phyloP scores from a whole-genome alignment of 1,139 yeast genomes.

The Arxiozyma telluris region DNA sequence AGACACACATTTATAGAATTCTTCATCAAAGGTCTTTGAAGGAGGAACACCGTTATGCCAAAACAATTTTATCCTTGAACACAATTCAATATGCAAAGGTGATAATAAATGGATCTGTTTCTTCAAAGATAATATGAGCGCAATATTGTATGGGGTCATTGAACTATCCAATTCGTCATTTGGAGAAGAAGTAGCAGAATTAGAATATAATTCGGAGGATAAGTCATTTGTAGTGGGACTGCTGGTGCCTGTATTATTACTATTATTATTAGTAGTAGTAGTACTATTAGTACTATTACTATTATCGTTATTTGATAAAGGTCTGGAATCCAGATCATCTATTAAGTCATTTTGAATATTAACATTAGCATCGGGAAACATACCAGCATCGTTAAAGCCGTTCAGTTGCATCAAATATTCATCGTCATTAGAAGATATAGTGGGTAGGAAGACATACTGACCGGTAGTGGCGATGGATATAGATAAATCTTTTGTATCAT shows the following conservation, averaged over 20 bases:
- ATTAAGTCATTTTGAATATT: background rate
- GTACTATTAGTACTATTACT: background rate
- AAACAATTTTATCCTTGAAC: constrained; percentile 32
- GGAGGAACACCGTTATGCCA: constrained; percentile 55
- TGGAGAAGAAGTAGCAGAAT: background rate
- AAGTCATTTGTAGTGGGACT: background rate
- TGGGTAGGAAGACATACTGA: constrained; percentile 27
- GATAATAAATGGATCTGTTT: constrained; percentile 23
- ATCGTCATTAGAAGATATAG: constrained; percentile 26
- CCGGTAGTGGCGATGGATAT: constrained; percentile 27
- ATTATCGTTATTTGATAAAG: background rate
- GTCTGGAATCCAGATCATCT: background rate
- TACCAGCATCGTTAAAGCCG: constrained; percentile 12
- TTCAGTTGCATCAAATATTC: constrained; percentile 26
- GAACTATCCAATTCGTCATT: constrained; percentile 36
- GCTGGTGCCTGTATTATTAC: background rate
- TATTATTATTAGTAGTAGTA: background rate
- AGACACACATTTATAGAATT: constrained; percentile 42
- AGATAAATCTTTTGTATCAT: constrained; percentile 7
- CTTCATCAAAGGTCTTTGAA: constrained; percentile 35
- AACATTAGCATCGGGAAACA: background rate
- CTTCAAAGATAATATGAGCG: constrained; percentile 24
- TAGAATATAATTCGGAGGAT: background rate
- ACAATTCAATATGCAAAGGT: constrained; percentile 25
- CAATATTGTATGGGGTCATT: constrained; percentile 35